phyloP scores from a whole-genome alignment of 1,284 basidiomycete genomes.

The Volvariella surrecta region DNA sequence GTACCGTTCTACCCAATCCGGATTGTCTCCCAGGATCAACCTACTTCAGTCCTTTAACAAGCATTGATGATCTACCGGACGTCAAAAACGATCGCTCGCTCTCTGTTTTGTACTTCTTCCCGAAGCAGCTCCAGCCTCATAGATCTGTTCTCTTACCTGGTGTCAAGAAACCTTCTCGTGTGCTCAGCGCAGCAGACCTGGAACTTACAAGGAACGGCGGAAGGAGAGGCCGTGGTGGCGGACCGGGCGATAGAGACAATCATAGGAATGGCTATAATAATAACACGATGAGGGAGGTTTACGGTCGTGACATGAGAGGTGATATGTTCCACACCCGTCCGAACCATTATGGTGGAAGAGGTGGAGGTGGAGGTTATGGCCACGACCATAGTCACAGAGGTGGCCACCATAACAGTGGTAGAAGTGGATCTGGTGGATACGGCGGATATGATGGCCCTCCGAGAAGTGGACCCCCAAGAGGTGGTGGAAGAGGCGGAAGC shows the following conservation, averaged over 20 bases:
- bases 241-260: conserved; percentile 19
- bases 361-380: conserved; percentile 24
- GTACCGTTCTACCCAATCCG: conserved; percentile 76
- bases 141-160: conserved; percentile 80
- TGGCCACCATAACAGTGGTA: conserved; percentile 11
- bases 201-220: conserved; percentile 47
- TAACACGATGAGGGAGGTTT: background rate
- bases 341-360: conserved; percentile 20
- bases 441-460: conserved; percentile 15
- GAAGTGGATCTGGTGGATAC: conserved; percentile 22
- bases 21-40: conserved; percentile 89
- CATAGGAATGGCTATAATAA: conserved; percentile 2
- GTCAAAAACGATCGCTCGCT: conserved; percentile 84
- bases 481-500: conserved; percentile 21
- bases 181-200: conserved; percentile 69
- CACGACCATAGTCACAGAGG: background rate
- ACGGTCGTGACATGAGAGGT: conserved; percentile 15
- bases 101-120: conserved; percentile 86
- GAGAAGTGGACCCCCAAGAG: too few relatives aligned
- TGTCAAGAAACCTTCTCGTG: conserved; percentile 49
- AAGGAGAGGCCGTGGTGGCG: conserved; percentile 43
- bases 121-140: conserved; percentile 80
- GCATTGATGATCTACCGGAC: conserved; percentile 54
- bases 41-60: conserved; percentile 67
- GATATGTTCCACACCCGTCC: conserved; percentile 30